These are phyloP conservation scores for Silene vulgaris DNA, from an alignment of 179 eudicot species.

Conservation along the genomic window DNA sequence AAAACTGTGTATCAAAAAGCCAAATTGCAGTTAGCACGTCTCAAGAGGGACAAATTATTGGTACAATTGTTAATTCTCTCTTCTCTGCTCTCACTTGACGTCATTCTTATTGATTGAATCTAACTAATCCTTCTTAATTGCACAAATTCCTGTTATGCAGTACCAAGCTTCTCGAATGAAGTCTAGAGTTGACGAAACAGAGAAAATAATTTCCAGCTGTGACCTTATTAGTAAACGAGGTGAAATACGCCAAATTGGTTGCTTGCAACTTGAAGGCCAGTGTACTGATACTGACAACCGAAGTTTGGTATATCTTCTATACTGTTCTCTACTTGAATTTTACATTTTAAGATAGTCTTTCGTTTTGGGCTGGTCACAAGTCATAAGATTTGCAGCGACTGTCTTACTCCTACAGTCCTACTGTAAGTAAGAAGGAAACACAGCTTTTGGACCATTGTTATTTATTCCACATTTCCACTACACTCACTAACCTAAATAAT, in stretches of 20 bases:
- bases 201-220: conserved; percentile 40
- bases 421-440: background rate
- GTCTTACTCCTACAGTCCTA: background rate
- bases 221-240: conserved; percentile 18
- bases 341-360: background rate
- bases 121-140: conserved; percentile 5
- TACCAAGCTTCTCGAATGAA: conserved; percentile 40
- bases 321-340: background rate
- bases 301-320: conserved; percentile 34
- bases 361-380: background rate
- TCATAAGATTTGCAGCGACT: background rate
- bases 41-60: conserved; percentile 50
- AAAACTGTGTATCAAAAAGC: conserved; percentile 50
- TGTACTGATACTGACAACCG: conserved; percentile 20
- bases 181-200: conserved; percentile 49
- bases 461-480: background rate
- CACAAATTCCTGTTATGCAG: conserved; percentile 39
- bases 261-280: conserved; percentile 21
- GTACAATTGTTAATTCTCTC: conserved; percentile 35
- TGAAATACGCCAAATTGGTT: conserved; percentile 26
- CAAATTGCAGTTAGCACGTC: conserved; percentile 47
- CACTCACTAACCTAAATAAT: background rate
- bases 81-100: conserved; percentile 9
- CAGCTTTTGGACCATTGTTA: background rate
- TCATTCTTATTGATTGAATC: conserved; percentile 14